Evolutionary conservation across 208 protist genomes (phyloP), one percentile per base, ranked within the genome.

Genomic region (Leishmania tropica): DNA sequence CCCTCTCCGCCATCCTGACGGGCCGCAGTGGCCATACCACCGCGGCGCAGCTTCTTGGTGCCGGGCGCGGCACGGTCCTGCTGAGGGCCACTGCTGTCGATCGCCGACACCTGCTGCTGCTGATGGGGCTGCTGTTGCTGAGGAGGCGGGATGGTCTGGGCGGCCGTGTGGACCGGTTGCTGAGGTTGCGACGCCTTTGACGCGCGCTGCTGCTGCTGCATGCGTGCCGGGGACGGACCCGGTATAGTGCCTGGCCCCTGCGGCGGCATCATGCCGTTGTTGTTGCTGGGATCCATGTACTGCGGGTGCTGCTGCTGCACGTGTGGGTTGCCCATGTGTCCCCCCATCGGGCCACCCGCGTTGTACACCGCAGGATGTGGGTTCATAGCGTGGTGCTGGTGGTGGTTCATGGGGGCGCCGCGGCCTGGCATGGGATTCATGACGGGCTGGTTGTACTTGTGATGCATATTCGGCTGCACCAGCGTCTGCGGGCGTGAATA

Each of bases 21-120:
- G 2, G 81, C 56, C 35, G 88, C 76, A 42, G 85, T 54, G 28
- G 78, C 83, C 45, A 85, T 89, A 53, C 91, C 87, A 47, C 91
- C 89, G 31, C 91, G 87, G 37, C 88, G 89, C 31, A 94, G 81
- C 70, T 88, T 86, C 80, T 89, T 91, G 6, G 75, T 48, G 15
- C 48, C 67, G 60, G 48, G 19, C 77, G 54, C 67, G 65, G 86
- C 71, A 11, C 73, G 85, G 31, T 79, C 84, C 51, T 88, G 86
- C 72, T 90, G 86, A 51, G 87, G 87, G 0, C 85, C 76, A 78
- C 81, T 88, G 75, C 76, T 81, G 67, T 92, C 89, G 40, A 93
- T 89, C 1, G 87, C 84, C 0, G 88, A 74, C 79, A 92, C 80
- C 79, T 68, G 75, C 79, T 79, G 70, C 68, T 53, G 76, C 67